These are phyloP conservation scores for Agrostemma githago DNA, from an alignment of 148 eudicot genomes.

Conservation along the genomic window DNA sequence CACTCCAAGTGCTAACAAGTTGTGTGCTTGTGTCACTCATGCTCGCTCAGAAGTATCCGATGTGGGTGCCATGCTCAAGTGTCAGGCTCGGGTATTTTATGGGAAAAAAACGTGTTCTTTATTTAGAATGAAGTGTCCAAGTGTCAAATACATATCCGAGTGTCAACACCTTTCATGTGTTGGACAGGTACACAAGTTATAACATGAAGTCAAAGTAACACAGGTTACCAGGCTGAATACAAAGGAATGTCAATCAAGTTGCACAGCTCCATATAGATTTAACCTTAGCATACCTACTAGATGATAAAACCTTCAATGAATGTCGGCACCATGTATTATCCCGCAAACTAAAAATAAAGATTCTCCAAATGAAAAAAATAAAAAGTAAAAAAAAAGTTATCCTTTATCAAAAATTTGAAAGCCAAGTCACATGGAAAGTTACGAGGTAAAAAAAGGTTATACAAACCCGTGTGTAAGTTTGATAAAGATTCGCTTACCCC, in stretches of 20 bases:
- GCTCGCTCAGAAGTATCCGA: neutral
- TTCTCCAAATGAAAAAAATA: neutral
- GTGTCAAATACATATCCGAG: neutral
- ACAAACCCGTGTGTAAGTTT: neutral
- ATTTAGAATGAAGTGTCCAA: neutral
- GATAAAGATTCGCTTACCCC: slow-evolving; percentile 48
- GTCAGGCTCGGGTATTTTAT: neutral
- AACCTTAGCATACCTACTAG: neutral
- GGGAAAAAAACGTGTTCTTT: neutral
- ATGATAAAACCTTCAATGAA: neutral
- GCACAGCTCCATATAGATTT: neutral
- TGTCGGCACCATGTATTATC: neutral
- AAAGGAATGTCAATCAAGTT: neutral
- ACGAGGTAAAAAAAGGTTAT: neutral
- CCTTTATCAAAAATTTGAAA: neutral
- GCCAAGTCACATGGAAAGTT: neutral
- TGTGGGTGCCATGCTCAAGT: neutral
- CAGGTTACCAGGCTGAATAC: neutral
- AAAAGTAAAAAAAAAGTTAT: neutral
- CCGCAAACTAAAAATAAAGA: neutral
- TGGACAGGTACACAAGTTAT: neutral
- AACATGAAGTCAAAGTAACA: neutral
- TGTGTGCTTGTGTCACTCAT: neutral
- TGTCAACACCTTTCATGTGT: neutral
- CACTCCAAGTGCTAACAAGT: too few species aligned